A percentile compares a stretch with the other conserved stretches of the same genome.
phyloP scores from a whole-genome alignment of 164 flowering plant genomes.

The Warburgia ugandensis region DNA sequence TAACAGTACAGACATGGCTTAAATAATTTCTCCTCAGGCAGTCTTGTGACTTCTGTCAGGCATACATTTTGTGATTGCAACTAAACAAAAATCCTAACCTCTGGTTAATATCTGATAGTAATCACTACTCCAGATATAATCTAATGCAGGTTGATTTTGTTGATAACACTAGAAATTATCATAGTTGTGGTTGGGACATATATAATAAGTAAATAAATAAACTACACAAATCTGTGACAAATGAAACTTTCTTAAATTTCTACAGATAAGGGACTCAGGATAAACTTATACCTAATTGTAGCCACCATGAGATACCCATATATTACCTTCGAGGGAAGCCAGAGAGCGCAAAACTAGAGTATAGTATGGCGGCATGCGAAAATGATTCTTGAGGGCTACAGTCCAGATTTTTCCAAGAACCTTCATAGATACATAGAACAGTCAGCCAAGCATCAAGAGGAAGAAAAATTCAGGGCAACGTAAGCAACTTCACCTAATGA shows the following conservation, averaged over 20 bases:
- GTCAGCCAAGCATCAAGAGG: conserved; percentile 5
- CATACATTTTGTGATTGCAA: too few species aligned
- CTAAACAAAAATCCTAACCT: too few species aligned
- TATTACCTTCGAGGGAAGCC: conserved; percentile 89
- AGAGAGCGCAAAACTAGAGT: conserved; percentile 83
- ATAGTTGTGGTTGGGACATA: too few species aligned
- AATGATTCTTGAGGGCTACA: conserved; percentile 78
- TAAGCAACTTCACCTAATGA: background rate
- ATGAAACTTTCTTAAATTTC: background rate
- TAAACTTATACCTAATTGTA: background rate
- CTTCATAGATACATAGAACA: conserved; percentile 29
- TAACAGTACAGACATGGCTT: too few species aligned
- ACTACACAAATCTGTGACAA: background rate
- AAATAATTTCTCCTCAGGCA: too few species aligned
- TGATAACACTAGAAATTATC: too few species aligned
- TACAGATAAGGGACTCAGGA: background rate
- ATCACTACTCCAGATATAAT: too few species aligned
- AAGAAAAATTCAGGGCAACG: conserved; percentile 4
- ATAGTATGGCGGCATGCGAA: conserved; percentile 94
- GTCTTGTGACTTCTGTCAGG: too few species aligned
- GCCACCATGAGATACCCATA: too few species aligned
- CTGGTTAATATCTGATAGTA: too few species aligned
- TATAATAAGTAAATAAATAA: too few species aligned
- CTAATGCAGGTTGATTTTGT: too few species aligned
- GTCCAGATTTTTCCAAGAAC: conserved; percentile 85